These are phyloP conservation scores for Amanita thiersii DNA, from an alignment of 768 basidiomycete genomes.

Conservation along the genomic window DNA sequence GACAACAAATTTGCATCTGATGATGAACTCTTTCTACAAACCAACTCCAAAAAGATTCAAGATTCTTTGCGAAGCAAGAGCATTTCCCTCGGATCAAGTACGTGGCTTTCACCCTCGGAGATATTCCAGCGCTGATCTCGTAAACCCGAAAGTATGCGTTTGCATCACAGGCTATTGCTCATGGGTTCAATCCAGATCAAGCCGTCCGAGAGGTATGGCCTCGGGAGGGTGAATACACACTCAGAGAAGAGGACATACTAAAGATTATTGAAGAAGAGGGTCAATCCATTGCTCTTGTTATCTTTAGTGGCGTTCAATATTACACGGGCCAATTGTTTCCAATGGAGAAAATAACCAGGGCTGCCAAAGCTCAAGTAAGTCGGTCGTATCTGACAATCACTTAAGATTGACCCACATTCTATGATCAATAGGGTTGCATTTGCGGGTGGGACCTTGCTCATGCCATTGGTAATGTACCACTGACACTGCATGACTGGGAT, in stretches of 20 bases:
- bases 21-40: slow-evolving; percentile 92
- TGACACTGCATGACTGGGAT: slow-evolving; percentile 85
- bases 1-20: slow-evolving; percentile 91
- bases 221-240: slow-evolving; percentile 72
- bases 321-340: slow-evolving; percentile 96
- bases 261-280: slow-evolving; percentile 66
- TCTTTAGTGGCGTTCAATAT: slow-evolving; percentile 93
- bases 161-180: slow-evolving; percentile 79
- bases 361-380: slow-evolving; percentile 73
- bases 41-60: slow-evolving; percentile 82
- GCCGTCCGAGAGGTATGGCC: slow-evolving; percentile 77
- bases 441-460: slow-evolving; percentile 98
- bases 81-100: slow-evolving; percentile 97
- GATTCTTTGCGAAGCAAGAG: slow-evolving; percentile 89
- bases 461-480: slow-evolving; percentile 87
- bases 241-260: slow-evolving; percentile 88
- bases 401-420: background rate
- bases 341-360: slow-evolving; percentile 74
- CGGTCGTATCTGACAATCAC: background rate
- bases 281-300: slow-evolving; percentile 74
- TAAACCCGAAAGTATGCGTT: slow-evolving; percentile 73
- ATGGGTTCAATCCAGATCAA: slow-evolving; percentile 65
- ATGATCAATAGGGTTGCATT: slow-evolving; percentile 64
- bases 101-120: slow-evolving; percentile 15
- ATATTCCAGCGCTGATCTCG: background rate